Evolutionary conservation across 2,329 filamentous ascomycete species (phyloP).

Genomic region (Aspergillus pseudonomiae): DNA sequence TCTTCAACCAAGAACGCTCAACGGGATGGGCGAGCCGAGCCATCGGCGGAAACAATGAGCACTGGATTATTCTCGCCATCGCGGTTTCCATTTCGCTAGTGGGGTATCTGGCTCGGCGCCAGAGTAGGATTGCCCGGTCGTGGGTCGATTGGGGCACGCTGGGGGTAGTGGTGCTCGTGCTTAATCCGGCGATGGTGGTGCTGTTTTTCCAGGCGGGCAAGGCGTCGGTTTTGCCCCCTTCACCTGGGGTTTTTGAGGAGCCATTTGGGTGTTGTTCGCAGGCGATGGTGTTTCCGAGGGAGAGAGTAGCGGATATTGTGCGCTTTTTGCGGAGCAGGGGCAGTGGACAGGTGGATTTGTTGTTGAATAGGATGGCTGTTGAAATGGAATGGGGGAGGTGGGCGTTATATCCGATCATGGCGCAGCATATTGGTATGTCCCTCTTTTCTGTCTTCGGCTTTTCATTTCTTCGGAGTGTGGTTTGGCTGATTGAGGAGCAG

Average conservation of each 20-base stretch:
- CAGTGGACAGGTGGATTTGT: constrained; percentile 28
- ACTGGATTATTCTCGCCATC: background rate
- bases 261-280: constrained; percentile 38
- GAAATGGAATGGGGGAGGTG: background rate
- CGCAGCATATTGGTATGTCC: background rate
- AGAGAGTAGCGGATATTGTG: constrained; percentile 23
- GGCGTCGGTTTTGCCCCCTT: constrained; percentile 26
- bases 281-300: constrained; percentile 33
- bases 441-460: background rate
- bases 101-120: background rate
- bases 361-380: constrained; percentile 8
- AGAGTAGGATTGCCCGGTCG: background rate
- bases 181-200: constrained; percentile 23
- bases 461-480: background rate
- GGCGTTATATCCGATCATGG: background rate
- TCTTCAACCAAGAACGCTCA: constrained; percentile 21
- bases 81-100: background rate
- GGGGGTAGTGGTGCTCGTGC: background rate
- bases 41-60: background rate
- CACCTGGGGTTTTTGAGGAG: constrained; percentile 27
- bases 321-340: constrained; percentile 17
- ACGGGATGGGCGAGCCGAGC: background rate
- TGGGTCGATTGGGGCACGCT: background rate
- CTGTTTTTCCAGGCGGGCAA: constrained; percentile 32
- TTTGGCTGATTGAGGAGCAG: background rate